Evolutionary conservation across 306 rosid species (phyloP), one percentile per base, ranked within the genome.

Genomic region (Prunus mongolica): DNA sequence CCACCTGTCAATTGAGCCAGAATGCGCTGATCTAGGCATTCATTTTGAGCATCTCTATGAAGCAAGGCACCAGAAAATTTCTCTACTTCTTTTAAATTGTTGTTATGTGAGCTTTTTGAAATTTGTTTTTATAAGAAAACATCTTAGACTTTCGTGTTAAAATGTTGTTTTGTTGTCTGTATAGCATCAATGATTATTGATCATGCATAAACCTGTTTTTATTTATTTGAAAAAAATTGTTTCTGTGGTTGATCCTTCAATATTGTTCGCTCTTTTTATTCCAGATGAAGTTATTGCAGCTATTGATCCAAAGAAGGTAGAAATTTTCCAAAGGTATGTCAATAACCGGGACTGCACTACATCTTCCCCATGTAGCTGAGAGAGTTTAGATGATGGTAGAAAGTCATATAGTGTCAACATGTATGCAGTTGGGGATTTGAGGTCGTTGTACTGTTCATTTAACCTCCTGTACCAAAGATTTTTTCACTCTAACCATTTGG

Each of bases 241-340:
- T 75, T 64, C 69, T 69, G 69, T 61, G 55, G 52, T 56, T 4
- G 5, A 64, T 30, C 78, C 12, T 80, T 71, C 70, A 51, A 64
- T 77, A 12, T 69, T 72, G 13, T 57, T 83, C 67, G 24, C 14
- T 81, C 80, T 52, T 8, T 73, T 76, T 78, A 46, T 78, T 80
- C 82, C 96, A 95, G 98, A 92, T 80, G 88, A 83, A 77, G 97
- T 95, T 61, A 82, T 95, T 86, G 81, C 87, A 52, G 90, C 97
- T 57, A 90, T 95, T 84, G 97, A 92, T 86, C 85, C 93, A n/a
- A 91, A 86, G 80, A 92, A 95, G 88, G 89, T 90, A 56, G 98
- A 90, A 74, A 95, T 95, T 79, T 87, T 88, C 71, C 98, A 90
- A 80, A 92, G 98, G 97, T 92, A 87, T 34, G 83, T 64, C 65